These are phyloP conservation scores for Paramecium caudatum DNA, from an alignment of 73 alveolate genomes.

Conservation along the genomic window DNA sequence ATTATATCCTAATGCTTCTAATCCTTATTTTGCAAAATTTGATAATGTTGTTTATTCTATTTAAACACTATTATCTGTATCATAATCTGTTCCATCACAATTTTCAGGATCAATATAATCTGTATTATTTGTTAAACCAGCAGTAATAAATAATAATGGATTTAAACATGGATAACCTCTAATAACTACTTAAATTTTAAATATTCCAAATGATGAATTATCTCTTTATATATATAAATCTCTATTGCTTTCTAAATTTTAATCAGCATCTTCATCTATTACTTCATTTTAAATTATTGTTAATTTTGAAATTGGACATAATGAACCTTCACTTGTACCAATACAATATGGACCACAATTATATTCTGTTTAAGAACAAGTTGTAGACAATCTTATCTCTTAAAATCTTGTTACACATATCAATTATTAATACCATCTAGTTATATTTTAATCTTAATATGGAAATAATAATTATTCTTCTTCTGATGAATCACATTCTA, in stretches of 20 bases:
- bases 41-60: conserved; percentile 48
- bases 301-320: conserved; percentile 51
- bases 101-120: background rate
- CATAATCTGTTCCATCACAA: conserved; percentile 33
- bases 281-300: conserved; percentile 5
- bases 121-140: conserved; percentile 1
- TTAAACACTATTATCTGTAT: conserved; percentile 32
- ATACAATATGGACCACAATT: conserved; percentile 67
- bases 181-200: background rate
- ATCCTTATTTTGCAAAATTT: background rate
- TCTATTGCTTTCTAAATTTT: conserved; percentile 34
- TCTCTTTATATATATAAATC: conserved; percentile 27
- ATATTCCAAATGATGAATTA: conserved; percentile 54
- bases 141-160: conserved; percentile 9
- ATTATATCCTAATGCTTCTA: conserved; percentile 2
- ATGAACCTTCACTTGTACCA: conserved; percentile 38
- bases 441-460: background rate
- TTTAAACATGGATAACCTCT: conserved; percentile 54
- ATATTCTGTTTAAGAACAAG: conserved; percentile 16
- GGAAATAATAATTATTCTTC: conserved; percentile 31
- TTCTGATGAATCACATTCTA: conserved; percentile 60
- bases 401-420: conserved; percentile 49
- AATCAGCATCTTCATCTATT: conserved; percentile 61
- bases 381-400: background rate
- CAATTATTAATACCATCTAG: conserved; percentile 26